Percentiles rank a stretch among this genome's conserved stretches.
Conservation (phyloP, 805 yeast genomes). For the Vanderwaltozyma tropicalis region DNA sequence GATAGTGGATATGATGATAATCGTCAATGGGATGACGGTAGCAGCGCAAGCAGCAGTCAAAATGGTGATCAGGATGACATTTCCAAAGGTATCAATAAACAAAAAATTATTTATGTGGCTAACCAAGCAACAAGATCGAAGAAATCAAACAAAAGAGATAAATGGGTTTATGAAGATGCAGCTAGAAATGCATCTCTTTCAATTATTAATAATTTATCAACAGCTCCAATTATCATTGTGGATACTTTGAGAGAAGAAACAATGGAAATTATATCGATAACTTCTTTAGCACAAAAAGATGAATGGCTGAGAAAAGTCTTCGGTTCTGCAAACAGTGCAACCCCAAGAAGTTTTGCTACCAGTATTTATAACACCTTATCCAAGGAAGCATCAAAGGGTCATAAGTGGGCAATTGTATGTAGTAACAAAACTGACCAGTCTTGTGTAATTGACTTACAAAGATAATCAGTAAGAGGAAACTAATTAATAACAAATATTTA, state of each 20-base stretch:
- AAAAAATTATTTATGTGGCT: conserved; percentile 55
- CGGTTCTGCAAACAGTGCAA: conserved; percentile 67
- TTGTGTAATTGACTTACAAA: conserved; percentile 54
- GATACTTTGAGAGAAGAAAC: conserved; percentile 76
- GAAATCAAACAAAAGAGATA: conserved; percentile 64
- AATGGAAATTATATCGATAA: conserved; percentile 68
- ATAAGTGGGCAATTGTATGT: conserved; percentile 64
- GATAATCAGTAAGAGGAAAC: conserved; percentile 24
- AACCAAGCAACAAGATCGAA: conserved; percentile 76
- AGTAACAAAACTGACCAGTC: conserved; percentile 72
- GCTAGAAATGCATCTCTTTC: conserved; percentile 50
- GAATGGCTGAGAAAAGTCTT: conserved; percentile 67
- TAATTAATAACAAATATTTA: not conserved
- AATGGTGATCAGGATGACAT: conserved; percentile 19
- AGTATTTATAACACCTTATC: conserved; percentile 61
- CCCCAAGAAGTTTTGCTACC: conserved; percentile 70
- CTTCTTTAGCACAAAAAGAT: conserved; percentile 65
- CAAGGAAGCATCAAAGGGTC: conserved; percentile 64
- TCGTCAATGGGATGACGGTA: conserved; percentile 21
- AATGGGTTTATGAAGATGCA: conserved; percentile 66
- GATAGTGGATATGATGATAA: conserved; percentile 18
- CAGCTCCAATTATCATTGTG: conserved; percentile 65
- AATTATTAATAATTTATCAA: conserved; percentile 43
- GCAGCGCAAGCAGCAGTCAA: conserved; percentile 22
- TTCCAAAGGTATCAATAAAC: conserved; percentile 22